Evolutionary conservation across 2,329 filamentous ascomycete species (phyloP).

Genomic region (Coleophoma crateriformis): DNA sequence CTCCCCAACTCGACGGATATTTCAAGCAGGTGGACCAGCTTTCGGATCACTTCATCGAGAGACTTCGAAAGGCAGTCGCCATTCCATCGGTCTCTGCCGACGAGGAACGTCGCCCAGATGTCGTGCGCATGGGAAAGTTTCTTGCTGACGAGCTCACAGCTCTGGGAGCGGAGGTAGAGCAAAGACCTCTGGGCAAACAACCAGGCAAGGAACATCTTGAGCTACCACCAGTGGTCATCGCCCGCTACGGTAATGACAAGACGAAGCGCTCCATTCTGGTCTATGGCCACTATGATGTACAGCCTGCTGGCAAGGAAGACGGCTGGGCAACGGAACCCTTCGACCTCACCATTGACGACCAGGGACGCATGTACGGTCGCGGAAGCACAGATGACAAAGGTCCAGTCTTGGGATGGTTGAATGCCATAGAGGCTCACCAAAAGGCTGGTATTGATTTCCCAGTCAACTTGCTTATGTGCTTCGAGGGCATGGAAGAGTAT

Average conservation of each 20-base stretch:
- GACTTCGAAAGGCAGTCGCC: constrained; percentile 84
- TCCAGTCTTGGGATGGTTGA: constrained; percentile 93
- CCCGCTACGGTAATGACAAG: constrained; percentile 85
- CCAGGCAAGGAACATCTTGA: constrained; percentile 85
- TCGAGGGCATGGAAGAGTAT: constrained; percentile 99
- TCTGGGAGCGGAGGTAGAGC: constrained; percentile 82
- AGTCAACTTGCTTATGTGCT: constrained; percentile 98
- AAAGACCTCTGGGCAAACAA: constrained; percentile 84
- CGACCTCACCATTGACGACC: constrained; percentile 77
- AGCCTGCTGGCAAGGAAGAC: constrained; percentile 87
- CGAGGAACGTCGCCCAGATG: constrained; percentile 81
- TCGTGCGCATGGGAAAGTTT: constrained; percentile 93
- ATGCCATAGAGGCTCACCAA: constrained; percentile 96
- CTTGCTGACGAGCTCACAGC: constrained; percentile 76
- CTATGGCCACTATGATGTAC: constrained; percentile 98
- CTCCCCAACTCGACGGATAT: constrained; percentile 83
- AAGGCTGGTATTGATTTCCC: constrained; percentile 92
- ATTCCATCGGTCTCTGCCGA: constrained; percentile 96
- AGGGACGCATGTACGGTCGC: constrained; percentile 93
- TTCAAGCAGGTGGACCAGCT: constrained; percentile 87
- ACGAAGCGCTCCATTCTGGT: constrained; percentile 93
- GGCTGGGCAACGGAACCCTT: constrained; percentile 97
- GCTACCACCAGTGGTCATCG: constrained; percentile 87
- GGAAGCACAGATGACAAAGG: constrained; percentile 98
- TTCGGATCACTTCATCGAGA: constrained; percentile 78